Evolutionary conservation across 2,329 filamentous ascomycete species (phyloP).

Genomic region (Aspergillus puulaauensis): DNA sequence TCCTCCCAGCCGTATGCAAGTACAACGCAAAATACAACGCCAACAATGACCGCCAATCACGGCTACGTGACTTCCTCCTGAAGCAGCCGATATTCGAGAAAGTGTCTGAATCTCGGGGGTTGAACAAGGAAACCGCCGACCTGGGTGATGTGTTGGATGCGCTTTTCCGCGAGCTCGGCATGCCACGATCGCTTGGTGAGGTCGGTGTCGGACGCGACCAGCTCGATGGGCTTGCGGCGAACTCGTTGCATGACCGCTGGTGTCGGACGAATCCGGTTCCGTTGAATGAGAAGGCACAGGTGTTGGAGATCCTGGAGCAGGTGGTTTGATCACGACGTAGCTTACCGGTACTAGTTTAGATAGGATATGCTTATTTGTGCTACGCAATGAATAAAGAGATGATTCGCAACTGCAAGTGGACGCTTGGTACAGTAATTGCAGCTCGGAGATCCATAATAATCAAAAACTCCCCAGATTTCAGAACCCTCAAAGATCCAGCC

Average conservation of each 20-base stretch:
- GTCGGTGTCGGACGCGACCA: constrained; percentile 52
- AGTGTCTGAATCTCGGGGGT: constrained; percentile 33
- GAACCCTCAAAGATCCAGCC: too few species aligned
- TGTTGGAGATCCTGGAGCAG: constrained; percentile 53
- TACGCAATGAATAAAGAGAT: too few species aligned
- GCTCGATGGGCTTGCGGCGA: constrained; percentile 49
- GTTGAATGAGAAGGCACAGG: constrained; percentile 48
- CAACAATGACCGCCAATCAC: constrained; percentile 44
- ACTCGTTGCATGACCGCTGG: constrained; percentile 53
- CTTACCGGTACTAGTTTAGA: background rate
- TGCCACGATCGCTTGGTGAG: constrained; percentile 55
- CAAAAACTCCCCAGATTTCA: too few species aligned
- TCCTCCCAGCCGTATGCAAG: constrained; percentile 57
- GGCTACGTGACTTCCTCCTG: constrained; percentile 43
- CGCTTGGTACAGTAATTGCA: too few species aligned
- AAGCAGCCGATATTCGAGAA: constrained; percentile 34
- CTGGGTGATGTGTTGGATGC: constrained; percentile 54
- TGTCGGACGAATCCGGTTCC: constrained; percentile 53
- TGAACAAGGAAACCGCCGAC: constrained; percentile 34
- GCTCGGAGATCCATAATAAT: too few species aligned
- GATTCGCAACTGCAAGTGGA: too few species aligned
- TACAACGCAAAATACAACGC: constrained; percentile 51
- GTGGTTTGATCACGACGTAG: constrained; percentile 20
- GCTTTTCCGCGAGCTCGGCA: constrained; percentile 51
- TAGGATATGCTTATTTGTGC: too few species aligned